Evolutionary conservation across 2,329 filamentous ascomycete genomes (phyloP).

Genomic region (Myotisia sp.): DNA sequence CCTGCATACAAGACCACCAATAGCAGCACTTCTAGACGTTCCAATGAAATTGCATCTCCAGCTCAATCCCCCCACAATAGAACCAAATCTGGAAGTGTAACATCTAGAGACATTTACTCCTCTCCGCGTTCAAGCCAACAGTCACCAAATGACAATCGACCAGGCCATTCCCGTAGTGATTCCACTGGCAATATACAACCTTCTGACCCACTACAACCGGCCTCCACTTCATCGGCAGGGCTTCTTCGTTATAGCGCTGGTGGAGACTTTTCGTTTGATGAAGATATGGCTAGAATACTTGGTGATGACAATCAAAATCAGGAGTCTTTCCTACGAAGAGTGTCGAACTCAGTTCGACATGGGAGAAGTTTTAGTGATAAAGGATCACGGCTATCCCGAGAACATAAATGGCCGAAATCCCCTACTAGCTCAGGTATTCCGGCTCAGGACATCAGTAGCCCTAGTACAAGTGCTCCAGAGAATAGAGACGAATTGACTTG

Average conservation of each 20-base stretch:
- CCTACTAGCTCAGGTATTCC: slow-evolving; percentile 40
- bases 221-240: slow-evolving; percentile 48
- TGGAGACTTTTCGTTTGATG: slow-evolving; percentile 84
- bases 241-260: slow-evolving; percentile 61
- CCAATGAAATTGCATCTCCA: slow-evolving; percentile 7
- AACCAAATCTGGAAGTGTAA: slow-evolving; percentile 5
- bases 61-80: slow-evolving; percentile 8
- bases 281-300: slow-evolving; percentile 83
- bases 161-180: slow-evolving; percentile 31
- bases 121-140: not conserved
- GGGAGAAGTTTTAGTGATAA: slow-evolving; percentile 71
- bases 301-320: slow-evolving; percentile 50
- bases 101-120: not conserved
- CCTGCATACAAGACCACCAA: slow-evolving; percentile 3
- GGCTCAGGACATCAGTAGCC: slow-evolving; percentile 55
- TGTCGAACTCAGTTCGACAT: slow-evolving; percentile 89
- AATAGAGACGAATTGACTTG: slow-evolving; percentile 48
- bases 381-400: slow-evolving; percentile 43
- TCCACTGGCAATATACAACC: slow-evolving; percentile 32
- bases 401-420: slow-evolving; percentile 57
- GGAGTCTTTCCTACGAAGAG: slow-evolving; percentile 68
- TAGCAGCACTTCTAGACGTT: too few relatives aligned
- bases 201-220: slow-evolving; percentile 23
- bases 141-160: slow-evolving; percentile 11
- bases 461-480: slow-evolving; percentile 47